These are phyloP conservation scores for Candida ipomoeae DNA, from an alignment of 805 yeast genomes.

Conservation along the genomic window DNA sequence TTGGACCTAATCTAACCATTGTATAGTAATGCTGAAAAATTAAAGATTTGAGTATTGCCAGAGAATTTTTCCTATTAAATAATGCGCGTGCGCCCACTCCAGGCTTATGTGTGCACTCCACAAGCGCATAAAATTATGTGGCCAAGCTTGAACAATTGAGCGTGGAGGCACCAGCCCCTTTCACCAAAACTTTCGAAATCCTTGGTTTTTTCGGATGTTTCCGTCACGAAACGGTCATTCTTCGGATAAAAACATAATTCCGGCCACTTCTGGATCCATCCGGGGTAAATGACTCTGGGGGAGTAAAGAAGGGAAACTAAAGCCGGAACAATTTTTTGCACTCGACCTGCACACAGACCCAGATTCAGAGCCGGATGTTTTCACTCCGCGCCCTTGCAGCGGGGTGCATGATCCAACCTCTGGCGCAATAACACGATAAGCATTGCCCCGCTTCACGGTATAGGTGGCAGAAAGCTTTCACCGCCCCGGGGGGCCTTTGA, in stretches of 20 bases:
- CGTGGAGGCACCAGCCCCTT: not conserved
- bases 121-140: constrained; percentile 4
- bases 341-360: constrained; percentile 3
- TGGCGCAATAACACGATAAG: not conserved
- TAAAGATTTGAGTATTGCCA: not conserved
- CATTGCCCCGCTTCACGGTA: not conserved
- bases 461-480: no score
- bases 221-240: no score
- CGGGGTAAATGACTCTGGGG: no score
- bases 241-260: not conserved
- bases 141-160: not conserved
- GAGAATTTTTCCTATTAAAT: constrained; percentile 5
- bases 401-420: constrained; percentile 3
- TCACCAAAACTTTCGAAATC: no score
- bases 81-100: constrained; percentile 4
- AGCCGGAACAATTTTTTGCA: constrained; percentile 7
- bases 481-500: no score
- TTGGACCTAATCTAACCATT: constrained; percentile 85
- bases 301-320: no score
- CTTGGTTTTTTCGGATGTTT: no score
- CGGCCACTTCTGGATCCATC: no score
- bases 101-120: constrained; percentile 3
- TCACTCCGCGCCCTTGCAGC: constrained; percentile 15
- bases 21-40: not conserved
- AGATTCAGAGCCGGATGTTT: constrained; percentile 9